Base-by-base conservation (phyloP, 202 grass and related monocot species). In the Panicum hallii region DNA sequence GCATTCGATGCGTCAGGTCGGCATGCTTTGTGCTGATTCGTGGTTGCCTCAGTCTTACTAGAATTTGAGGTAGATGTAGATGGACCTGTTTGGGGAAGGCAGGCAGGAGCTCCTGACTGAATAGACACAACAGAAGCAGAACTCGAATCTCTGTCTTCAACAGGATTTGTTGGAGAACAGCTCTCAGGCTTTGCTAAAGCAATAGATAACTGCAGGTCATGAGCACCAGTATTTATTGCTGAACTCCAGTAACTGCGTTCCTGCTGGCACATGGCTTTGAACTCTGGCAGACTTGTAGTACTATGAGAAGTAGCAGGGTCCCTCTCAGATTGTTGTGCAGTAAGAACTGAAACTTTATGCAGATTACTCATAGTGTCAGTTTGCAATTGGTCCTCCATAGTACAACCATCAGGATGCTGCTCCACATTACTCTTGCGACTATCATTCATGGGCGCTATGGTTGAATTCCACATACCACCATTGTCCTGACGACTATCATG, bases 391-490 rank as follows among this genome's bases (percentile, higher is more conserved):
- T 81, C 72, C 82, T 79, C 77, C 22, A 0, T 64, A 75, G 36
- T 71, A 75, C 40, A 70, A 30, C 23, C 9, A 3, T 79, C 87
- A 87, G 82, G 73, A 79, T 77, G 28, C 55, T 22, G 57, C 20
- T 82, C 74, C 48, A 75, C 78, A 74, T 78, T 81, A 88, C 53
- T 83, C 76, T 75, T 88, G 70, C 13, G 12, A 54, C 30, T 78
- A 77, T 81, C 52, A 67, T 34, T 83, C 9, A 4, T 67, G 16
- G 45, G 43, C 9, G 49, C 34, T 79, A 52, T 63, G 13, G 80
- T 79, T 83, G 76, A 49, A 78, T 62, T 95, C 90, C 82, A 85
- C 65, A 79, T 72, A 85, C 73, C 70, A 69, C 49, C 83, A 28
- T 40, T 80, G 52, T 89, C 86, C 57, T 84, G 79, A 77, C 12